Evolutionary conservation across 306 rosid genomes (phyloP).

Genomic region (Calophaca sinica): DNA sequence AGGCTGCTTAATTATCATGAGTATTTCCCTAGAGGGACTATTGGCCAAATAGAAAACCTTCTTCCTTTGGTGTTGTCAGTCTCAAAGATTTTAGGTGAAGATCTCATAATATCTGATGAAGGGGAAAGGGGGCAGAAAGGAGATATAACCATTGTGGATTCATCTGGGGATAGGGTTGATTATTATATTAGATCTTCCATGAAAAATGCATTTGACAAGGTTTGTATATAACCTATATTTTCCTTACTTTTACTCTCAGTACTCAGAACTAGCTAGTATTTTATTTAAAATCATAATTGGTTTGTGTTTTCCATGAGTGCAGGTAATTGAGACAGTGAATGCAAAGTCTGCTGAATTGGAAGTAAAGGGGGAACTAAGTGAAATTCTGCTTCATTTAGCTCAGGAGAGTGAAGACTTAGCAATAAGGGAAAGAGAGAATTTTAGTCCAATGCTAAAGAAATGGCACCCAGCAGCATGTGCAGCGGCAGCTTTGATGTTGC

Average conservation of each 20-base stretch:
- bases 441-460: slow-evolving; percentile 70
- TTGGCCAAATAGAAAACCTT: slow-evolving; percentile 72
- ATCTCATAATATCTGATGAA: slow-evolving; percentile 64
- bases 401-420: slow-evolving; percentile 84
- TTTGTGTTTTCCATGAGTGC: slow-evolving; percentile 4
- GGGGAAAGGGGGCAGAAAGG: slow-evolving; percentile 57
- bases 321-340: slow-evolving; percentile 66
- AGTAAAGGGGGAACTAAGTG: slow-evolving; percentile 58
- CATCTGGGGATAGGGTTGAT: slow-evolving; percentile 71
- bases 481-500: slow-evolving; percentile 81
- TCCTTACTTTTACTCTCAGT: neutral
- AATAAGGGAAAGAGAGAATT: slow-evolving; percentile 76
- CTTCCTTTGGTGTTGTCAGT: slow-evolving; percentile 80
- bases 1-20: slow-evolving; percentile 77
- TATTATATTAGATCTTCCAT: slow-evolving; percentile 72
- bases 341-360: slow-evolving; percentile 44
- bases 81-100: slow-evolving; percentile 79
- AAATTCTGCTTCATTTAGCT: slow-evolving; percentile 69
- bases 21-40: slow-evolving; percentile 70
- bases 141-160: slow-evolving; percentile 65
- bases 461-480: slow-evolving; percentile 73
- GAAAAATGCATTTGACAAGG: slow-evolving; percentile 75
- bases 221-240: slow-evolving; percentile 29
- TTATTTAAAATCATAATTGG: neutral
- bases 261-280: neutral